These are phyloP conservation scores for Globisporangium carolinianum DNA, from an alignment of 352 stramenopile species.

Conservation along the genomic window DNA sequence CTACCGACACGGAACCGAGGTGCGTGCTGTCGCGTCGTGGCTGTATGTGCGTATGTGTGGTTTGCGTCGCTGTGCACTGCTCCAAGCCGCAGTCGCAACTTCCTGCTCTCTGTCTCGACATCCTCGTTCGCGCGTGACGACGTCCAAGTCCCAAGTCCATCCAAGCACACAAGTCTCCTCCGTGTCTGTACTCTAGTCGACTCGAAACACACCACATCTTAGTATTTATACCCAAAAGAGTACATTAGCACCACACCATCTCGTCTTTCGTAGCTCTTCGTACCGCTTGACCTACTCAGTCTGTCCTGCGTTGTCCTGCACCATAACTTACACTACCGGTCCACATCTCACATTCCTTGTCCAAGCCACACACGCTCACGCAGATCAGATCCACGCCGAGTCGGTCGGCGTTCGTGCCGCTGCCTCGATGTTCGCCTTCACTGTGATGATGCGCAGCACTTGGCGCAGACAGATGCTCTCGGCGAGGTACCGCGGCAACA, in stretches of 20 bases:
- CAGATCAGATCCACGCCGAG: slow-evolving; percentile 9
- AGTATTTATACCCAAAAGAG: too few relatives aligned
- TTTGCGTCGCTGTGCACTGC: not conserved
- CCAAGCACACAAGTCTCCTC: not conserved
- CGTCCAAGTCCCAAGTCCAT: not conserved
- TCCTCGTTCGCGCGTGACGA: not conserved
- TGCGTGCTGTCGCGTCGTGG: not conserved
- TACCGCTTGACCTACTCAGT: not conserved
- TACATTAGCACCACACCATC: too few relatives aligned
- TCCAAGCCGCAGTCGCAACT: not conserved
- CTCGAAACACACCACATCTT: not conserved
- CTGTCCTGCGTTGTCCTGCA: not conserved
- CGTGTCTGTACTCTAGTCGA: not conserved
- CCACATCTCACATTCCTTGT: too few relatives aligned
- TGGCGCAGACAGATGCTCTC: slow-evolving; percentile 75
- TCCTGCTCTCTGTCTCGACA: not conserved
- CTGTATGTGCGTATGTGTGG: slow-evolving; percentile 1
- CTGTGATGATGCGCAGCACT: slow-evolving; percentile 52
- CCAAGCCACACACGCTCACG: too few relatives aligned
- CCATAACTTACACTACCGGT: not conserved
- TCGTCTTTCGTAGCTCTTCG: too few relatives aligned
- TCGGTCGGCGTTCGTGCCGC: slow-evolving; percentile 13
- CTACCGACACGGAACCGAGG: slow-evolving; percentile 1
- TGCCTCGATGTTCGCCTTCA: slow-evolving; percentile 42
- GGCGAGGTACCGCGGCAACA: slow-evolving; percentile 58